These are phyloP conservation scores for Boletus vinaceobasis DNA, from an alignment of 768 basidiomycete genomes.

Conservation along the genomic window DNA sequence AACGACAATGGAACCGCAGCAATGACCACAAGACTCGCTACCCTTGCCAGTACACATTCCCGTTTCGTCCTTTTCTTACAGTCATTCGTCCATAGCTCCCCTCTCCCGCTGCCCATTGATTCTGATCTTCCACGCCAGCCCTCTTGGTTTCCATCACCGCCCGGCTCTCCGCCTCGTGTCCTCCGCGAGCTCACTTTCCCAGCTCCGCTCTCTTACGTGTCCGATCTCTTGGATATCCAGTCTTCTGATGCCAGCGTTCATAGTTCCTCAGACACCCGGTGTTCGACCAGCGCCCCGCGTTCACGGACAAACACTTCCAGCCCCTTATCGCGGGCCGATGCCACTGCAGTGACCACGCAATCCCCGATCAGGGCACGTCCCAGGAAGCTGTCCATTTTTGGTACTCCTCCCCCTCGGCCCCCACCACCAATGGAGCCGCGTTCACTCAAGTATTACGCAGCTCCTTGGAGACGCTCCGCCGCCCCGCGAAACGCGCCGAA, in stretches of 20 bases:
- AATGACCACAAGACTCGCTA: slow-evolving; percentile 38
- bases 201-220: slow-evolving; percentile 58
- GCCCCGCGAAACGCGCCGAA: background rate
- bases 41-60: slow-evolving; percentile 62
- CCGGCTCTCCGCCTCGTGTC: slow-evolving; percentile 27
- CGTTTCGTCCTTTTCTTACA: slow-evolving; percentile 74
- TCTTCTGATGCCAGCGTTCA: slow-evolving; percentile 7
- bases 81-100: slow-evolving; percentile 63
- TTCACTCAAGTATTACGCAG: slow-evolving; percentile 44
- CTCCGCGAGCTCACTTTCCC: slow-evolving; percentile 69
- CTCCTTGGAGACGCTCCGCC: slow-evolving; percentile 46
- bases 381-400: slow-evolving; percentile 38
- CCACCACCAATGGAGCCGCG: slow-evolving; percentile 48
- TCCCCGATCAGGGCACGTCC: slow-evolving; percentile 16
- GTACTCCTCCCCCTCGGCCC: slow-evolving; percentile 32
- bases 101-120: slow-evolving; percentile 44
- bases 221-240: slow-evolving; percentile 17
- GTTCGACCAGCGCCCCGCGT: slow-evolving; percentile 5
- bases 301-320: slow-evolving; percentile 7
- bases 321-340: slow-evolving; percentile 23
- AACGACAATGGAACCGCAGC: slow-evolving; percentile 25
- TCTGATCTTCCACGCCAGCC: slow-evolving; percentile 36
- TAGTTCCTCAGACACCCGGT: slow-evolving; percentile 1
- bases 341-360: background rate
- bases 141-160: slow-evolving; percentile 14